A percentile compares a stretch with the other conserved stretches of the same genome.
phyloP scores from a whole-genome alignment of 306 rosid species.

The Castanea mollissima region DNA sequence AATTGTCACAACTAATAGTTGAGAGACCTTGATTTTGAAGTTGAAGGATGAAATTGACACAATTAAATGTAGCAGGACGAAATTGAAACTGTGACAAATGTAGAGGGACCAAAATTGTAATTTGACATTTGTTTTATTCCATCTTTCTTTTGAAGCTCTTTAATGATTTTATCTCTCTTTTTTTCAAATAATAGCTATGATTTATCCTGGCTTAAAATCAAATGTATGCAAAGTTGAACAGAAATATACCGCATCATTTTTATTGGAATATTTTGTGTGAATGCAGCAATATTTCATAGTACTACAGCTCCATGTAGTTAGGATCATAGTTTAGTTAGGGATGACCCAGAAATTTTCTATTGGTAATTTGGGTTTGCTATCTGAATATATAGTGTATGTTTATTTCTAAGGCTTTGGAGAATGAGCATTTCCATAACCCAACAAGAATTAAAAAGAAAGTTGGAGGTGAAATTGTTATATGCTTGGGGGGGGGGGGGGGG shows the following conservation, averaged over 20 bases:
- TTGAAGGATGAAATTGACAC: no score
- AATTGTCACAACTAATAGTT: no score
- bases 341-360: not conserved
- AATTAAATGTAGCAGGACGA: no score
- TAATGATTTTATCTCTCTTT: not conserved
- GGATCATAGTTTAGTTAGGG: not conserved
- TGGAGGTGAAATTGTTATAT: no score
- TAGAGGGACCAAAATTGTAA: no score
- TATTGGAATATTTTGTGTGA: not conserved
- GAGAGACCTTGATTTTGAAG: no score
- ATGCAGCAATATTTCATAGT: not conserved
- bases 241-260: not conserved
- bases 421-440: no score
- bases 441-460: no score
- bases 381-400: not conserved
- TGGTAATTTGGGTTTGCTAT: not conserved
- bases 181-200: not conserved
- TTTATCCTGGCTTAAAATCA: conserved; percentile 2
- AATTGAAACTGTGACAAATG: no score
- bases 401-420: not conserved
- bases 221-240: not conserved
- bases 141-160: conserved; percentile 14
- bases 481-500: no score
- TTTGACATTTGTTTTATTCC: conserved; percentile 8
- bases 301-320: not conserved